These are phyloP conservation scores for Hygrophorus pudorinus DNA, from an alignment of 768 basidiomycete genomes.

Conservation along the genomic window DNA sequence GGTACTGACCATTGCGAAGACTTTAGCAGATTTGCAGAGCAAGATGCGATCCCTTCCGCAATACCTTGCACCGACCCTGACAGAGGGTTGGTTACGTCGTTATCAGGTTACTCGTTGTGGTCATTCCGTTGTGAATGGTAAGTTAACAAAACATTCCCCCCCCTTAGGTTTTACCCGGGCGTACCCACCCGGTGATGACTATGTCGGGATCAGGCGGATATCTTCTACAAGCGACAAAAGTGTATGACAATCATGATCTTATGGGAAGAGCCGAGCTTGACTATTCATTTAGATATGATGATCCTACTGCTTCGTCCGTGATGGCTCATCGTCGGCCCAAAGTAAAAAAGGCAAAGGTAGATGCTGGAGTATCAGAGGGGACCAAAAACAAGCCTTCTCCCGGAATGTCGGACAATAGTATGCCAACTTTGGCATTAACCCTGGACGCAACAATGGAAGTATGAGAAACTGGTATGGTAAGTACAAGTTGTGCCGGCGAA, in stretches of 20 bases:
- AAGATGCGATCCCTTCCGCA: conserved; percentile 55
- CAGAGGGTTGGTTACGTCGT: conserved; percentile 78
- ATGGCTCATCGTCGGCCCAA: conserved; percentile 37
- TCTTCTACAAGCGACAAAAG: conserved; percentile 76
- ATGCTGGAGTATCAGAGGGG: conserved; percentile 1
- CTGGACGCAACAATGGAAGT: too few species aligned
- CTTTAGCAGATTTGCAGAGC: conserved; percentile 68
- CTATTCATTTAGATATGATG: conserved; percentile 44
- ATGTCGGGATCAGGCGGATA: conserved; percentile 85
- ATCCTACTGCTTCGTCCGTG: conserved; percentile 49
- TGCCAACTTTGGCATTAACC: too few species aligned
- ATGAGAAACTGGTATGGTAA: too few species aligned
- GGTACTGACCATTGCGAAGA: conserved; percentile 25
- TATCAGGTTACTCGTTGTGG: conserved; percentile 57
- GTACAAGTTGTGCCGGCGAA: too few species aligned
- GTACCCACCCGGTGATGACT: conserved; percentile 93
- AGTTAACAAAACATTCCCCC: too few species aligned
- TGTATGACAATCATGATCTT: conserved; percentile 34
- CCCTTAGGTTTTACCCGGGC: conserved; percentile 72
- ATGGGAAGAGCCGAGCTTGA: not conserved
- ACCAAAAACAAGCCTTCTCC: too few species aligned
- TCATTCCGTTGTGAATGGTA: not conserved
- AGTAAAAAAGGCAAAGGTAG: conserved; percentile 13
- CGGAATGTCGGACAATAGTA: too few species aligned
- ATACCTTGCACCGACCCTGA: conserved; percentile 70